These are phyloP conservation scores for Globisporangium carolinianum DNA, from an alignment of 352 stramenopile genomes.

Conservation along the genomic window DNA sequence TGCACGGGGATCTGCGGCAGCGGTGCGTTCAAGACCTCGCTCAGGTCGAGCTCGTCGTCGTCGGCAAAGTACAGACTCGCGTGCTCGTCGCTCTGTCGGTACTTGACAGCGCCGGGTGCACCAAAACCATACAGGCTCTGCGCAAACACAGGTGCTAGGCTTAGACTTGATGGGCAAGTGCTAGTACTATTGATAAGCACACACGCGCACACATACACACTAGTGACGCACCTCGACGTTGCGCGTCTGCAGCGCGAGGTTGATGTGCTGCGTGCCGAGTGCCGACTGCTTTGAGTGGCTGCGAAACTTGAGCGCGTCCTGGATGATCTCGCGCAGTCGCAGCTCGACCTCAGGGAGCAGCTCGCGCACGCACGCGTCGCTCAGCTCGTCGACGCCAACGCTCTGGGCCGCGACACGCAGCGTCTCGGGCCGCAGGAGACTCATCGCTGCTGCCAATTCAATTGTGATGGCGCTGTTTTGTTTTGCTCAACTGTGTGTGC, in stretches of 20 bases:
- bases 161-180: not conserved
- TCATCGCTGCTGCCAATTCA: constrained; percentile 34
- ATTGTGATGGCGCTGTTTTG: not conserved
- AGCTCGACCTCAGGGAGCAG: constrained; percentile 76
- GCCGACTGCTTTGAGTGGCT: constrained; percentile 51
- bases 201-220: not conserved
- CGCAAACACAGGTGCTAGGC: not conserved
- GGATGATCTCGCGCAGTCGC: constrained; percentile 72
- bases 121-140: constrained; percentile 74
- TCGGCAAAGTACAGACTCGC: constrained; percentile 59
- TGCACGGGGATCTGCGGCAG: constrained; percentile 68
- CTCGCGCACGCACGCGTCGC: constrained; percentile 51
- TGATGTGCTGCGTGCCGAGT: constrained; percentile 61
- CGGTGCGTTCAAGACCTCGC: constrained; percentile 67
- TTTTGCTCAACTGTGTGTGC: not conserved
- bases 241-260: constrained; percentile 67
- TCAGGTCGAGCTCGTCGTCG: constrained; percentile 67
- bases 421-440: constrained; percentile 59
- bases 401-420: constrained; percentile 70
- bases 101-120: constrained; percentile 38
- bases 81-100: constrained; percentile 54
- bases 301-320: constrained; percentile 84
- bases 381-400: constrained; percentile 64
- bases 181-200: not conserved
- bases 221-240: constrained; percentile 47